Conservation (phyloP, 2,329 filamentous ascomycete species). For the Arthrobotrys entomopaga region DNA sequence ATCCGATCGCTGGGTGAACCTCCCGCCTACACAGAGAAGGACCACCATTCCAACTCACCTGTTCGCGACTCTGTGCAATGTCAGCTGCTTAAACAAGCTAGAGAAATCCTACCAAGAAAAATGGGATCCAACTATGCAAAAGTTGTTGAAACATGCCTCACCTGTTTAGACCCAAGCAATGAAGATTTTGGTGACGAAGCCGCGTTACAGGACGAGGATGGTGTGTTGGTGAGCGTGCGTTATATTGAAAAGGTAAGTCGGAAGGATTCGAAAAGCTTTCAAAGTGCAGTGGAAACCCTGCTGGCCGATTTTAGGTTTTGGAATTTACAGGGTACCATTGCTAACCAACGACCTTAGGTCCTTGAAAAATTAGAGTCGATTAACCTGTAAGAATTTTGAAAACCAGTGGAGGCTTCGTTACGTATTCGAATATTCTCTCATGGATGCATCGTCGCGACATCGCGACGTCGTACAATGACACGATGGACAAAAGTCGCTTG, state of each 20-base stretch:
- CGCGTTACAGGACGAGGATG: slow-evolving; percentile 60
- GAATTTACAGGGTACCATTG: background rate
- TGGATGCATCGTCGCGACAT: background rate
- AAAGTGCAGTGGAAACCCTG: no score
- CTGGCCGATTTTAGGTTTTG: background rate
- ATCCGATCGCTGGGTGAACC: slow-evolving; percentile 1
- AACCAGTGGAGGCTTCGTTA: background rate
- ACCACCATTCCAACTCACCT: background rate
- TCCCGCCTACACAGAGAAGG: slow-evolving; percentile 8
- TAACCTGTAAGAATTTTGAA: background rate
- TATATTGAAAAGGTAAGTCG: slow-evolving; percentile 59
- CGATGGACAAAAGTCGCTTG: no score
- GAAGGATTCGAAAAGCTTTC: background rate
- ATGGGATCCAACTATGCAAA: slow-evolving; percentile 60
- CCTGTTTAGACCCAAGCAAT: slow-evolving; percentile 60
- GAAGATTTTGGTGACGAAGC: slow-evolving; percentile 59
- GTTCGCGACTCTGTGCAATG: slow-evolving; percentile 3
- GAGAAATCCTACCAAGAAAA: slow-evolving; percentile 51
- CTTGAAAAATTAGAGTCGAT: slow-evolving; percentile 8
- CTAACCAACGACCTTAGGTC: background rate
- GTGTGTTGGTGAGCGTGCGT: slow-evolving; percentile 59
- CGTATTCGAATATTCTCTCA: no score
- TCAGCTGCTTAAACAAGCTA: slow-evolving; percentile 10
- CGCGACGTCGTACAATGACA: background rate
- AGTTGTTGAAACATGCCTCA: slow-evolving; percentile 61